Evolutionary conservation across 1,139 yeast genomes (phyloP).

Genomic region (Kodamaea plutei): DNA sequence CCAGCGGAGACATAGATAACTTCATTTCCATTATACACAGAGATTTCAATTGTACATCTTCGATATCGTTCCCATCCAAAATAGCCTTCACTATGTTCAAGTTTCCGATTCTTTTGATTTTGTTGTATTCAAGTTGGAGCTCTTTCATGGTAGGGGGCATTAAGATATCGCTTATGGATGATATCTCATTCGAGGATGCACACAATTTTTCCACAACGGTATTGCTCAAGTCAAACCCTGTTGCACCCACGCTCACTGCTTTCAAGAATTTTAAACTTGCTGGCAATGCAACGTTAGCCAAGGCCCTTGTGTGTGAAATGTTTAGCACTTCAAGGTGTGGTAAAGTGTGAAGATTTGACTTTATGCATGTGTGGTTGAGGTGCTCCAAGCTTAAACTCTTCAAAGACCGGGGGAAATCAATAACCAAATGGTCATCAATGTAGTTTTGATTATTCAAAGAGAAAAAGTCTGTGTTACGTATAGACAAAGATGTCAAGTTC

Average conservation of each 20-base stretch:
- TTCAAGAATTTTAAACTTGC: neutral
- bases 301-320: neutral
- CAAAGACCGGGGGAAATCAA: neutral
- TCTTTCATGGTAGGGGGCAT: neutral
- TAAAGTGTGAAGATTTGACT: neutral
- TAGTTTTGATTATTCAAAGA: no score
- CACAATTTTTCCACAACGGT: neutral
- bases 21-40: neutral
- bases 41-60: neutral
- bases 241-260: neutral
- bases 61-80: neutral
- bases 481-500: neutral
- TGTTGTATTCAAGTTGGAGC: neutral
- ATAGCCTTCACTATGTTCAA: neutral
- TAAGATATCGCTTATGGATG: neutral
- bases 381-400: no score
- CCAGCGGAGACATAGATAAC: neutral
- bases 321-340: neutral
- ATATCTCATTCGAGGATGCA: no score
- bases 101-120: no score
- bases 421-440: no score
- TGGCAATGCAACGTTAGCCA: neutral
- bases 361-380: neutral
- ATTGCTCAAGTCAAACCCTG: neutral
- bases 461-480: neutral